A percentile compares a stretch with the other conserved stretches of the same genome.
phyloP scores from a whole-genome alignment of 108 stramenopile genomes.

The Conticribra guillardii region DNA sequence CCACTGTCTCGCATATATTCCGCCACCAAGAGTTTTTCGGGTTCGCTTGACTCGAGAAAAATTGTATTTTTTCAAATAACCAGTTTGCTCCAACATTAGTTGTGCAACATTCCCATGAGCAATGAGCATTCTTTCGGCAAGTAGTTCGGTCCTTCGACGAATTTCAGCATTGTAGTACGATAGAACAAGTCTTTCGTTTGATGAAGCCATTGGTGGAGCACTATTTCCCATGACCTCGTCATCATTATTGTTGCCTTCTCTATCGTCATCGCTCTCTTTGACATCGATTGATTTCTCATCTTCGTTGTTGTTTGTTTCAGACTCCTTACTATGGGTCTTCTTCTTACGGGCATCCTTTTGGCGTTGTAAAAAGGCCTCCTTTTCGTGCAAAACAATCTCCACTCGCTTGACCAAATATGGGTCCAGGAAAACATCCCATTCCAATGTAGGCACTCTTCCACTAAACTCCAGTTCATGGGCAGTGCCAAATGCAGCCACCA shows the following conservation, averaged over 20 bases:
- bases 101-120: conserved; percentile 83
- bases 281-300: conserved; percentile 2
- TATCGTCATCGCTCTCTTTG: conserved; percentile 18
- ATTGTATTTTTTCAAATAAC: conserved; percentile 70
- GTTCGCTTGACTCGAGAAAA: conserved; percentile 81
- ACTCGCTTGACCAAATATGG: conserved; percentile 70
- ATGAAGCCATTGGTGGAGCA: conserved; percentile 13
- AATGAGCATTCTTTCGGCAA: conserved; percentile 83
- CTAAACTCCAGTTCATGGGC: conserved; percentile 65
- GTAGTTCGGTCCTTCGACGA: conserved; percentile 46
- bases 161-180: conserved; percentile 69
- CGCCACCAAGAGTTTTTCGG: conserved; percentile 81
- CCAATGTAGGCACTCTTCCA: conserved; percentile 60
- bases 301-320: background rate
- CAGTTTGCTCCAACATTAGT: conserved; percentile 74
- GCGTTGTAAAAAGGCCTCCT: conserved; percentile 53
- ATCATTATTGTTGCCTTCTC: conserved; percentile 6
- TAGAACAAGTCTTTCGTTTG: conserved; percentile 54
- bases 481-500: conserved; percentile 87
- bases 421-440: conserved; percentile 89
- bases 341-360: conserved; percentile 41
- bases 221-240: background rate
- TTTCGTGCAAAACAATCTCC: conserved; percentile 69
- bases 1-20: conserved; percentile 85
- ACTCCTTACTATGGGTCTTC: conserved; percentile 7